These are phyloP conservation scores for Amauroascus verrucosus DNA, from an alignment of 2,329 filamentous ascomycete species.

Conservation along the genomic window DNA sequence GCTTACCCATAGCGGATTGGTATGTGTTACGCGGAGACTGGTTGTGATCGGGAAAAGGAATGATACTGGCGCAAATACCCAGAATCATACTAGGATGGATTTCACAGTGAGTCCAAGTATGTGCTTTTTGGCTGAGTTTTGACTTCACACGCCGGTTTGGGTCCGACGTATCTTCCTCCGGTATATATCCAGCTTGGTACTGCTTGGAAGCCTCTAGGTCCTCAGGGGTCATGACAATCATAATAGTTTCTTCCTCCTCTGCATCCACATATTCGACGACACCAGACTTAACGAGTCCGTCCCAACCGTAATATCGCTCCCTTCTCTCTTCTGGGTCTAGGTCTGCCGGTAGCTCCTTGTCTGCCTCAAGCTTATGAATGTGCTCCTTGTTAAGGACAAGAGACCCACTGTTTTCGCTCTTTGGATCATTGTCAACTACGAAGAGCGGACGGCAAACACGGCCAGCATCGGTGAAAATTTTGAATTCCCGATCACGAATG, in stretches of 20 bases:
- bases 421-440: conserved; percentile 76
- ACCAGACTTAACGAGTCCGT: conserved; percentile 70
- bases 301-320: conserved; percentile 68
- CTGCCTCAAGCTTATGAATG: conserved; percentile 63
- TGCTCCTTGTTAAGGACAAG: conserved; percentile 79
- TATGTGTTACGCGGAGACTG: conserved; percentile 97
- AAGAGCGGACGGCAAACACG: conserved; percentile 90
- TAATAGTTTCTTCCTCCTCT: conserved; percentile 94
- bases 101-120: conserved; percentile 95
- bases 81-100: conserved; percentile 99
- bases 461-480: conserved; percentile 94
- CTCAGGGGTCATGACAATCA: conserved; percentile 99
- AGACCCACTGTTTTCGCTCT: conserved; percentile 63
- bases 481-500: conserved; percentile 94
- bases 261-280: conserved; percentile 94
- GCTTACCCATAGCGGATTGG: conserved; percentile 99
- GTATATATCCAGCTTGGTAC: conserved; percentile 55
- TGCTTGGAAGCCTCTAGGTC: conserved; percentile 72
- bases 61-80: conserved; percentile 96
- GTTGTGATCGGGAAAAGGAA: conserved; percentile 98
- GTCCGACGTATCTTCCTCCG: conserved; percentile 56
- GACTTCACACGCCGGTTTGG: conserved; percentile 81
- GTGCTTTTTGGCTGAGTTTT: conserved; percentile 72
- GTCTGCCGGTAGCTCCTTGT: conserved; percentile 55
- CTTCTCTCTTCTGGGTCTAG: conserved; percentile 49